These are phyloP conservation scores for Peronospora farinosa DNA, from an alignment of 352 stramenopile species.

Conservation along the genomic window DNA sequence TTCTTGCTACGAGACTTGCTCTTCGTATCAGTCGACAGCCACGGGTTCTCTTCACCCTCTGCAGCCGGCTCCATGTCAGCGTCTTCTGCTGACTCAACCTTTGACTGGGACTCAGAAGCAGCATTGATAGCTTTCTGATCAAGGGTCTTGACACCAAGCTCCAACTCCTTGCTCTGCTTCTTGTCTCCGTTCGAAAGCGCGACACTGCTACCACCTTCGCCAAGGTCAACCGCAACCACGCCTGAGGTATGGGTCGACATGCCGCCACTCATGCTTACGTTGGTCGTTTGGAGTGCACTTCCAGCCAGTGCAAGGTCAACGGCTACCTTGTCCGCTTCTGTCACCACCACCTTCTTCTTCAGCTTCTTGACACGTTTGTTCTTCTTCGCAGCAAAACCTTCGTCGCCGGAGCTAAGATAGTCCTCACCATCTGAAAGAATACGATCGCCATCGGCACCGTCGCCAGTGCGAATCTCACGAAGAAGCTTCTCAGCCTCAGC, in stretches of 20 bases:
- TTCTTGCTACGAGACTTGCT: constrained; percentile 65
- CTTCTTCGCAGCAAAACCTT: constrained; percentile 21
- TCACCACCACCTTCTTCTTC: constrained; percentile 43
- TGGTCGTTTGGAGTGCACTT: constrained; percentile 49
- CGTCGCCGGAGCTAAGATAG: constrained; percentile 40
- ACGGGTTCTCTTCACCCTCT: constrained; percentile 60
- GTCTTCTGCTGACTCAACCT: constrained; percentile 17
- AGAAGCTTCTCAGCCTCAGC: constrained; percentile 91
- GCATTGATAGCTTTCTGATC: constrained; percentile 7
- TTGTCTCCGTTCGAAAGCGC: constrained; percentile 25
- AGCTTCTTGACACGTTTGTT: constrained; percentile 30
- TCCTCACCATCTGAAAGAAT: constrained; percentile 56
- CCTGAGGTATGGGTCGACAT: constrained; percentile 57
- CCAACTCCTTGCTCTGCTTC: constrained; percentile 21
- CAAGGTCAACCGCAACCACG: constrained; percentile 71
- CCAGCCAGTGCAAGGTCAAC: constrained; percentile 49
- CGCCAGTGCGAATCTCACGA: constrained; percentile 88
- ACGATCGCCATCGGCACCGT: constrained; percentile 62
- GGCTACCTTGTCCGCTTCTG: constrained; percentile 42
- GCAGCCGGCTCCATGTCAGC: constrained; percentile 17
- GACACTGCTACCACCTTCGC: constrained; percentile 28
- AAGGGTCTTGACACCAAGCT: constrained; percentile 29
- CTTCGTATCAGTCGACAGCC: constrained; percentile 51
- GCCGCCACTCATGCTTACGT: constrained; percentile 67
- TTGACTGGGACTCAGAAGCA: constrained; percentile 5